phyloP scores from a whole-genome alignment of 495 filamentous ascomycete species.

The Podospora pseudoanserina region DNA sequence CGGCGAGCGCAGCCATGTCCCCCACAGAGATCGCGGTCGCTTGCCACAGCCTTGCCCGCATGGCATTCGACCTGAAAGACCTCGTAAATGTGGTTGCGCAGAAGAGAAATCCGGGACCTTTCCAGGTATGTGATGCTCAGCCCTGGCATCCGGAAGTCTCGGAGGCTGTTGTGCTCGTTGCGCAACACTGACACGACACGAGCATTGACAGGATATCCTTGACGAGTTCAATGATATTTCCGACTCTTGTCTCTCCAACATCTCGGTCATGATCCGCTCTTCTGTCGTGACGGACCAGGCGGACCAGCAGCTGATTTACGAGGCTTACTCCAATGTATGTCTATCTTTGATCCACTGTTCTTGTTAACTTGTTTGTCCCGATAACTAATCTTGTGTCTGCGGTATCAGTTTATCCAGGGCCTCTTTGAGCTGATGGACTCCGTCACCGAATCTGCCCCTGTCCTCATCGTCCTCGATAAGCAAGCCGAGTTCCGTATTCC shows the following conservation, averaged over 20 bases:
- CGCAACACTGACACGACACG: neutral
- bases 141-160: neutral
- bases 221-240: conserved; percentile 27
- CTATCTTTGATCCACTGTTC: neutral
- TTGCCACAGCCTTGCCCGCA: conserved; percentile 24
- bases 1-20: conserved; percentile 20
- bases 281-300: conserved; percentile 14
- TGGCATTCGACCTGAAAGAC: conserved; percentile 26
- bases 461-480: conserved; percentile 22
- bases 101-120: conserved; percentile 21
- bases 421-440: conserved; percentile 25
- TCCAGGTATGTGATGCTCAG: conserved; percentile 15
- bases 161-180: neutral
- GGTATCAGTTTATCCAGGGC: conserved; percentile 21
- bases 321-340: conserved; percentile 24
- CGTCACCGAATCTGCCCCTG: conserved; percentile 15
- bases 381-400: neutral
- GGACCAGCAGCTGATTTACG: conserved; percentile 24
- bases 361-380: neutral
- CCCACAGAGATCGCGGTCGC: conserved; percentile 18
- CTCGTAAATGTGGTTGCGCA: conserved; percentile 18
- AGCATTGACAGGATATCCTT: conserved; percentile 20
- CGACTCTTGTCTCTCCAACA: conserved; percentile 25
- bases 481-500: conserved; percentile 26
- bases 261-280: conserved; percentile 27